Base-by-base conservation (phyloP, 352 stramenopile species). In the Phytophthora fragariae region DNA sequence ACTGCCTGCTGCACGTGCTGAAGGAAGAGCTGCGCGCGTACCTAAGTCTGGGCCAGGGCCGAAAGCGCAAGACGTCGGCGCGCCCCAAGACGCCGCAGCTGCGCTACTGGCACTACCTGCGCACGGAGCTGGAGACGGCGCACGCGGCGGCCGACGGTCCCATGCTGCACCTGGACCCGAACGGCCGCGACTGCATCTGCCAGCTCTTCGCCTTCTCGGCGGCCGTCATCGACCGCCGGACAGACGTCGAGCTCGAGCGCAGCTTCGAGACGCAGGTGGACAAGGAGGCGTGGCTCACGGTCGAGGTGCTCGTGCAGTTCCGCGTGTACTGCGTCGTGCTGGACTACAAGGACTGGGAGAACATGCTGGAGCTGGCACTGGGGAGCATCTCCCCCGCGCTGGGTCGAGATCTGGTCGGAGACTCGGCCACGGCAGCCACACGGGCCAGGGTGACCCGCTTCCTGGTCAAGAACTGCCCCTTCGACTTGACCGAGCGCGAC, bases 291-390 rank as follows among this genome's bases (percentile, higher is more conserved):
- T 96, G 86, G 86, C 75, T 89, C 47, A 87, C 78, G 33, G 72
- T 94, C 50, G 70, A 84, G 37, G 69, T 86, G 24, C 24, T 95
- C 2, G 77, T 86, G 10, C 75, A 86, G 35, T 87, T 83, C 62
- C 82, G 82, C 56, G 85, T 91, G 1, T 95, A 95, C 65, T 95
- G 86, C 52, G 81, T 79, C 6, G 76, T 95, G 37, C 37, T 95
- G 12, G 70, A 85, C 12, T 75, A 84, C 27, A 69, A 71, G 21
- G 69, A 90, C 33, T 73, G 92, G 53, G 73, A 86, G 37, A 80
- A 90, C 15, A 73, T 86, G 27, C 57, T 90, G 15, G 84, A 95
- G 50, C 54, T 91, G n/a, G 82, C 81, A 0, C 62, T 94, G 9
- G 77, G 80, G 0, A 85, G 76, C 7, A 65, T 95, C 9, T 83